Evolutionary conservation across 441 rosid genomes (phyloP).

Genomic region (Pelargonium australe): DNA sequence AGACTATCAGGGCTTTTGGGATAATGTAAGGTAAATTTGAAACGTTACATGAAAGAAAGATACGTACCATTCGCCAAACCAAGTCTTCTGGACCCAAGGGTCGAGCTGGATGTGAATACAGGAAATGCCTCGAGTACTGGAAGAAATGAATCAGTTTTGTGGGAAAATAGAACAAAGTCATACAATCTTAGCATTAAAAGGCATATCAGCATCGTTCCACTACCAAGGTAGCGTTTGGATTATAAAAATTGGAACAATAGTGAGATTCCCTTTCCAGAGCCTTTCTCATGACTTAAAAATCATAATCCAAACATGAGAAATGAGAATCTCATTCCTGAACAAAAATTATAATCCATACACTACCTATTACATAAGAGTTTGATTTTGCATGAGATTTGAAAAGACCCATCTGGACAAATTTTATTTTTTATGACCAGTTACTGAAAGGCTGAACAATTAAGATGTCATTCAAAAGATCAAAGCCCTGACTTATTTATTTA

Average conservation of each 20-base stretch:
- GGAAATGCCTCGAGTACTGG: slow-evolving; percentile 72
- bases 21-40: background rate
- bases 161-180: slow-evolving; percentile 1
- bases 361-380: too few relatives aligned
- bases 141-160: slow-evolving; percentile 13
- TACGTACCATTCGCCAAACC: slow-evolving; percentile 79
- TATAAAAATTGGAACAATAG: too few relatives aligned
- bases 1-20: background rate
- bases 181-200: background rate
- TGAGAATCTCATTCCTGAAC: too few relatives aligned
- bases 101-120: slow-evolving; percentile 83
- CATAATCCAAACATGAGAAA: too few relatives aligned
- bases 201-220: too few relatives aligned
- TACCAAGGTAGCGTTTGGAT: too few relatives aligned
- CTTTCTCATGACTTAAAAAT: too few relatives aligned
- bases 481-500: background rate
- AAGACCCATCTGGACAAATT: background rate
- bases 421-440: background rate
- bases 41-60: slow-evolving; percentile 15
- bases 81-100: slow-evolving; percentile 93
- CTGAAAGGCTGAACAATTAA: background rate
- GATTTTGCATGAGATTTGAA: too few relatives aligned
- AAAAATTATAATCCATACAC: too few relatives aligned
- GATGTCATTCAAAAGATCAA: background rate
- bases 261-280: too few relatives aligned